Conservation (phyloP, 305 asterid genomes). For the Lippia alba region DNA sequence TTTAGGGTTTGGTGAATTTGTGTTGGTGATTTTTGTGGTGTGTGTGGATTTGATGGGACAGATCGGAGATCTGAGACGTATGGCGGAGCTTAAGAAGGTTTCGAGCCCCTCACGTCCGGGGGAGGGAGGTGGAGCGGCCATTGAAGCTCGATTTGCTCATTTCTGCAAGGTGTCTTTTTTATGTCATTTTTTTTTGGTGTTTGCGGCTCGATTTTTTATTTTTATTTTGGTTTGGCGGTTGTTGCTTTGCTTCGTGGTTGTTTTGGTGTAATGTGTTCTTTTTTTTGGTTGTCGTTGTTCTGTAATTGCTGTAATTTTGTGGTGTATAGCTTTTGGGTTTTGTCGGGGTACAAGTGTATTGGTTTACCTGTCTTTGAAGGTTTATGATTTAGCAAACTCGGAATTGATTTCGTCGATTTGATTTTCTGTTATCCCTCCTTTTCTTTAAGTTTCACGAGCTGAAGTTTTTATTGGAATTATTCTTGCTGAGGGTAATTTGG, state of each 20-base stretch:
- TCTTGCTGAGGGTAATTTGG: slow-evolving; percentile 8
- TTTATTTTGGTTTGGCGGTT: not conserved
- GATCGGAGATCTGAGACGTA: slow-evolving; percentile 56
- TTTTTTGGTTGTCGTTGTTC: not conserved
- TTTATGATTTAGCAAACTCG: slow-evolving; percentile 9
- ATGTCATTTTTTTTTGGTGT: not conserved
- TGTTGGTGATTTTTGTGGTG: slow-evolving; percentile 19
- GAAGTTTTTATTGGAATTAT: slow-evolving; percentile 8
- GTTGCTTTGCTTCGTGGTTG: slow-evolving; percentile 1
- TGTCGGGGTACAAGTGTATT: slow-evolving; percentile 20
- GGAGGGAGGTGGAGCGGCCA: slow-evolving; percentile 42
- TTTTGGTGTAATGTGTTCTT: not conserved
- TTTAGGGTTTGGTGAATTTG: slow-evolving; percentile 33
- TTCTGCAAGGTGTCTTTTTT: slow-evolving; percentile 75
- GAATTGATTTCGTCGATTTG: slow-evolving; percentile 1
- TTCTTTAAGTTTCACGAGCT: slow-evolving; percentile 5
- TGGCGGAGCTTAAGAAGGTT: slow-evolving; percentile 51
- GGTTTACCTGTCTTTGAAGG: slow-evolving; percentile 17
- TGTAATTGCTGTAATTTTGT: not conserved
- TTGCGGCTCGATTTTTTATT: not conserved
- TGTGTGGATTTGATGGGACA: slow-evolving; percentile 36
- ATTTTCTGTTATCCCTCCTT: not conserved
- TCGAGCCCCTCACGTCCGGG: slow-evolving; percentile 44
- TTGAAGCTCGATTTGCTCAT: slow-evolving; percentile 67
- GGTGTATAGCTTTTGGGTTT: slow-evolving; percentile 6